These are phyloP conservation scores for Globisporangium cederbergense DNA, from an alignment of 352 stramenopile genomes.

Conservation along the genomic window DNA sequence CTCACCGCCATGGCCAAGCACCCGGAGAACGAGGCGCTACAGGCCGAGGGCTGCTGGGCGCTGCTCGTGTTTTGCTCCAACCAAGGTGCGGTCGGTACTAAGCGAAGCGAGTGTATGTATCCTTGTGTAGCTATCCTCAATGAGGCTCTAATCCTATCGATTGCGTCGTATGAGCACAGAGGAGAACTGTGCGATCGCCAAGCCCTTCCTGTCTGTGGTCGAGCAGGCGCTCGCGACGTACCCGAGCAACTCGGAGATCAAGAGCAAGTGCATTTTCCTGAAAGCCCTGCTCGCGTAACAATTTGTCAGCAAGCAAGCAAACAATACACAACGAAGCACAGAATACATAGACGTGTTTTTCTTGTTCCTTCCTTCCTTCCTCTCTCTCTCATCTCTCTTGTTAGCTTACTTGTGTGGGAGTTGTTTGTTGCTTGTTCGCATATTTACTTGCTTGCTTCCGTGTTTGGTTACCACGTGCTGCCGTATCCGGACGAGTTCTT, in stretches of 20 bases:
- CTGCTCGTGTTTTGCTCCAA: conserved; percentile 82
- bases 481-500: conserved; percentile 41
- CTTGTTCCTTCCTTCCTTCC: neutral
- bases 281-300: conserved; percentile 45
- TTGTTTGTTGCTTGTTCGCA: conserved; percentile 6
- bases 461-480: conserved; percentile 27
- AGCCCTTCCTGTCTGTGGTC: conserved; percentile 41
- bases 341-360: conserved; percentile 27
- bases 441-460: too few species aligned
- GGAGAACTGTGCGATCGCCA: conserved; percentile 53
- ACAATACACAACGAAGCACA: conserved; percentile 4
- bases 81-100: conserved; percentile 31
- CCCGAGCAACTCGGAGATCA: conserved; percentile 52
- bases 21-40: conserved; percentile 56
- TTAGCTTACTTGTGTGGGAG: conserved; percentile 17
- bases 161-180: conserved; percentile 30
- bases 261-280: conserved; percentile 65
- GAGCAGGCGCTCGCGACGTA: conserved; percentile 42
- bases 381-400: neutral
- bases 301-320: neutral
- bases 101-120: neutral
- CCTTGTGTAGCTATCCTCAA: neutral
- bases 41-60: conserved; percentile 70
- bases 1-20: conserved; percentile 63
- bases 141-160: too few species aligned